Percentiles rank a stretch among this genome's conserved stretches.
phyloP scores from a whole-genome alignment of 2,329 filamentous ascomycete genomes.

The Spiromastix sp. region DNA sequence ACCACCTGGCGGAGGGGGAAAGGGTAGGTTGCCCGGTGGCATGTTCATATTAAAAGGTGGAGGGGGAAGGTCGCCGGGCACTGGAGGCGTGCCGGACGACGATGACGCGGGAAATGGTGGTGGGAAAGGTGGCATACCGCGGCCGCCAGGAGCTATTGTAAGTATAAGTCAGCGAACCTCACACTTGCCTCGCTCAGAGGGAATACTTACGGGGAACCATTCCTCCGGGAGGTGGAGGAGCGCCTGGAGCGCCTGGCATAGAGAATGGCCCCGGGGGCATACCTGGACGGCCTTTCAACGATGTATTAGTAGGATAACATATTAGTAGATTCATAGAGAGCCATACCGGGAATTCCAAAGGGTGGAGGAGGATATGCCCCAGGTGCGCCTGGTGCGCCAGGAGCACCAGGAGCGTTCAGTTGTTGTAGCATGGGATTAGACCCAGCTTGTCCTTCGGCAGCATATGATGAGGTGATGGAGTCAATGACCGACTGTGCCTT shows the following conservation, averaged over 20 bases:
- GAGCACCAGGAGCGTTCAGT: slow-evolving; percentile 33
- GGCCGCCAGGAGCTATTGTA: slow-evolving; percentile 47
- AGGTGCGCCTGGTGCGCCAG: no score
- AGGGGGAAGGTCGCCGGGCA: slow-evolving; percentile 24
- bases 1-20: slow-evolving; percentile 25
- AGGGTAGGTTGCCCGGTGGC: slow-evolving; percentile 33
- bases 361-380: slow-evolving; percentile 42
- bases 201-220: slow-evolving; percentile 45
- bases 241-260: slow-evolving; percentile 33
- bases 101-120: slow-evolving; percentile 30
- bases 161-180: no score
- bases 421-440: slow-evolving; percentile 77
- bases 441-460: slow-evolving; percentile 79
- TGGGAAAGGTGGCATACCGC: slow-evolving; percentile 41
- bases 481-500: slow-evolving; percentile 98
- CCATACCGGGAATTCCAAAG: slow-evolving; percentile 54
- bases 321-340: not conserved
- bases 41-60: slow-evolving; percentile 27
- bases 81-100: slow-evolving; percentile 26
- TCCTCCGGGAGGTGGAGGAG: slow-evolving; percentile 25
- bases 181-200: no score
- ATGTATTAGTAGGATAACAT: slow-evolving; percentile 1
- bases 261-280: slow-evolving; percentile 49
- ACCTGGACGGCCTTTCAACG: slow-evolving; percentile 23
- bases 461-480: slow-evolving; percentile 92